Base-by-base conservation (phyloP, 139 green algal genomes). In the Coelastrella sp. region DNA sequence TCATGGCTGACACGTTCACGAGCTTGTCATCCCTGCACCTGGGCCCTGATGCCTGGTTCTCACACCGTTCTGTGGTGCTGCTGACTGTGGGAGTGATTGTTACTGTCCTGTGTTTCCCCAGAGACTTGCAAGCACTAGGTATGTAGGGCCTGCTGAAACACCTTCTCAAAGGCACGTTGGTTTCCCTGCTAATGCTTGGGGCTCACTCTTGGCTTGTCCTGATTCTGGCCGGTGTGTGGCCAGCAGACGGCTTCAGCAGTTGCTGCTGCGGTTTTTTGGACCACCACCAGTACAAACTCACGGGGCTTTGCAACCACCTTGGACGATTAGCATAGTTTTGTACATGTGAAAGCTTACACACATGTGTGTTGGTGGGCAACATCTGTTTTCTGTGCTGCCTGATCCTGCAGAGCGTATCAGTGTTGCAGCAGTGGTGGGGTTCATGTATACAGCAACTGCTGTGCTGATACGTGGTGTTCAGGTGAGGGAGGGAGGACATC, bases 1-100 rank as follows among this genome's bases (percentile, higher is more conserved):
- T 97, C 70, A 83, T 98, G 58, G 95, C 89, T 0, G 96, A 98
- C 83, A 95, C 93, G 56, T 95, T 97, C 87, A 92, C 84, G 22
- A 89, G 93, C 0, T 75, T 97, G 74, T 85, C 91, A n/a, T 19
- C n/a, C 5, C 65, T 89, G 74, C 83, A 73, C 57, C 24, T 92
- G 12, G 91, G 90, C 35, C 15, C 73, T 57, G 85, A 87, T 56
- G 74, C 61, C 25, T 73, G 79, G 66, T 35, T 89, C 0, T 78
- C 84, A 4, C 56, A 94, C 68, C 85, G 94, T 8, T 25, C 88
- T 4, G 6, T 82, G 14, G 81, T 96, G 35, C 92, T 96, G 60
- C 65, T 81, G 0, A 35, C 61, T 0, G 8, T 94, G 8, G 85
- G 90, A 0, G 1, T 91, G 24, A 6, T 90, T 0, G 87, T 95